These are phyloP conservation scores for Suillus tomentosus DNA, from an alignment of 768 basidiomycete species.

Conservation along the genomic window DNA sequence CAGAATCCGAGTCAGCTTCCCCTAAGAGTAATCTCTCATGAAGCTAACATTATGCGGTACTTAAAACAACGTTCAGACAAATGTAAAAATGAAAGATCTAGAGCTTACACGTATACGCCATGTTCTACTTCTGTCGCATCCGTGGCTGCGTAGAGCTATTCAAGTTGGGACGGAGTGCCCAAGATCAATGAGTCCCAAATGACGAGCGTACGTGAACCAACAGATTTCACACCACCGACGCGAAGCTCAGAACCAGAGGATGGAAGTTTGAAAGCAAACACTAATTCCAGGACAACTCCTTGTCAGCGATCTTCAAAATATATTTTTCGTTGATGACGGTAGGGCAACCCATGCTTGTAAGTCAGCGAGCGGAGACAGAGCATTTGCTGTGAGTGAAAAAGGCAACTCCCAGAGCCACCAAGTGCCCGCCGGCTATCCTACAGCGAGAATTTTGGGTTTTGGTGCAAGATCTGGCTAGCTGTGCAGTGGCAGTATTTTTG, in stretches of 20 bases:
- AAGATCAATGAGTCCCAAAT: slow-evolving; percentile 48
- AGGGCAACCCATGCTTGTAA: slow-evolving; percentile 19
- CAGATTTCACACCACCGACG: slow-evolving; percentile 43
- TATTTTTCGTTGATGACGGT: slow-evolving; percentile 20
- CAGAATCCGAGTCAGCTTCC: slow-evolving; percentile 25
- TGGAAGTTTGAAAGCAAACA: slow-evolving; percentile 43
- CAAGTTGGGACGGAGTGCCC: slow-evolving; percentile 39
- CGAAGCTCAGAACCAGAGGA: slow-evolving; percentile 35
- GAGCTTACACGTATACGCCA: slow-evolving; percentile 35
- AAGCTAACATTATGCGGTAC: slow-evolving; percentile 27
- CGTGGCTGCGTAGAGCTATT: slow-evolving; percentile 31
- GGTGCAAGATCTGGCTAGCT: neutral
- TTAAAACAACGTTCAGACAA: slow-evolving; percentile 13
- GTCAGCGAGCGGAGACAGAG: slow-evolving; percentile 12
- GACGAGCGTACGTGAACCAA: slow-evolving; percentile 45
- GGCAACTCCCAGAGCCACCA: neutral
- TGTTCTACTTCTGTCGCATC: slow-evolving; percentile 29
- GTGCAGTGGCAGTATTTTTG: neutral
- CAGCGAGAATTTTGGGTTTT: neutral
- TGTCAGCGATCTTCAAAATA: slow-evolving; percentile 20
- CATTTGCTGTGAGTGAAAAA: slow-evolving; percentile 8
- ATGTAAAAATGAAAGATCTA: neutral
- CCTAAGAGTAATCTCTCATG: slow-evolving; percentile 34
- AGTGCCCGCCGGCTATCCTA: neutral
- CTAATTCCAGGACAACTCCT: slow-evolving; percentile 30